Percentiles rank a stretch among this genome's conserved stretches.
These are phyloP conservation scores for Tulasnella sp. DNA, from an alignment of 768 basidiomycete species.

Conservation along the genomic window DNA sequence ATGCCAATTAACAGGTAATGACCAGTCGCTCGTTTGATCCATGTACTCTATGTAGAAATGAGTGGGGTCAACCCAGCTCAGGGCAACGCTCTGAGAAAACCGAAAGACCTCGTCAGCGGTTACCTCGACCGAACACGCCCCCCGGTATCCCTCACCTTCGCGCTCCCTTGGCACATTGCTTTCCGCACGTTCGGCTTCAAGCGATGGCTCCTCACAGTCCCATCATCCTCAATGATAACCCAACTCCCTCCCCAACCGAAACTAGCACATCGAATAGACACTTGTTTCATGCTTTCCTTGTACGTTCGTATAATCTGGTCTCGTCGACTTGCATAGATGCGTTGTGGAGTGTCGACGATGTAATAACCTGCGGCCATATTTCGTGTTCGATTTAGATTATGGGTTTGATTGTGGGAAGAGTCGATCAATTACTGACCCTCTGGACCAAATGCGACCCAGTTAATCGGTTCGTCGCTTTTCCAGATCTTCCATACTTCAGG, in stretches of 20 bases:
- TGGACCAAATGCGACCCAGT: slow-evolving; percentile 4
- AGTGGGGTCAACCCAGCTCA: not conserved
- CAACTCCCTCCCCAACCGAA: not conserved
- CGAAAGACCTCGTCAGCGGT: too few species aligned
- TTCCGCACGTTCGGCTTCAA: not conserved
- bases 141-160: too few species aligned
- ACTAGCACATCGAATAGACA: not conserved
- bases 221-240: slow-evolving; percentile 9
- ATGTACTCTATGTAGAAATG: slow-evolving; percentile 6
- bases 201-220: not conserved
- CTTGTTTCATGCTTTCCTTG: not conserved
- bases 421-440: not conserved
- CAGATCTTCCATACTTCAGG: slow-evolving; percentile 4
- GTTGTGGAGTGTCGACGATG: not conserved
- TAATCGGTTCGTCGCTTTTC: not conserved
- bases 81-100: not conserved
- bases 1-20: not conserved
- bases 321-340: not conserved
- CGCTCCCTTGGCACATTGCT: not conserved
- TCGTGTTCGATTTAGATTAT: not conserved
- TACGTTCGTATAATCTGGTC: not conserved
- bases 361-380: not conserved
- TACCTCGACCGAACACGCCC: too few species aligned
- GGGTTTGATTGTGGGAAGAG: not conserved
- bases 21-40: not conserved